Evolutionary conservation across 176 grass and related monocot genomes (phyloP).

Genomic region (Triticum timopheevii): DNA sequence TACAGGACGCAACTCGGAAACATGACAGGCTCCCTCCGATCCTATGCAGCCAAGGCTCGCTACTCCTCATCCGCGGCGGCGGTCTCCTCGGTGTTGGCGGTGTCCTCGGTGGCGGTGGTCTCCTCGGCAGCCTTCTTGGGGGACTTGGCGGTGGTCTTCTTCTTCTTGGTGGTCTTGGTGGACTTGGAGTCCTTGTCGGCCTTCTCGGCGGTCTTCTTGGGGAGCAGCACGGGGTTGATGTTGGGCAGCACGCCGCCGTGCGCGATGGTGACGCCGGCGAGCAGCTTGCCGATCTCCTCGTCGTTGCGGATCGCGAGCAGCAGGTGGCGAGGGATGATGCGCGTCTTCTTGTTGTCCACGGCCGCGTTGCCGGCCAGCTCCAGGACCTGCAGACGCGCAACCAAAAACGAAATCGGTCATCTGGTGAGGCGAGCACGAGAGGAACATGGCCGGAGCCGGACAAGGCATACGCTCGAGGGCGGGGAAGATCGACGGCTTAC

Average conservation of each 20-base stretch:
- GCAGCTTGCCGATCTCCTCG: background rate
- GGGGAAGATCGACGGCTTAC: background rate
- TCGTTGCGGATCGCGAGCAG: background rate
- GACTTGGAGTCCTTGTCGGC: background rate
- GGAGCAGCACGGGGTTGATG: background rate
- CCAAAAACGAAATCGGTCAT: background rate
- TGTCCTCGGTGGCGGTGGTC: no score
- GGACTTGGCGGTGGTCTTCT: background rate
- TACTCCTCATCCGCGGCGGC: background rate
- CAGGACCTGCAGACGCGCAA: background rate
- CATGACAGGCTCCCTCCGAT: background rate
- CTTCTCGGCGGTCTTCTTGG: background rate
- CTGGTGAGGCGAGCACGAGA: no score
- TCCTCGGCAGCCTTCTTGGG: background rate
- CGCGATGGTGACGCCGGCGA: background rate
- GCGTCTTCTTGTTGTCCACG: background rate
- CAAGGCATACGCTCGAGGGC: no score
- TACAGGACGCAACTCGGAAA: background rate
- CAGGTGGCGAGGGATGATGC: background rate
- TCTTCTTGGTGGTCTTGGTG: background rate
- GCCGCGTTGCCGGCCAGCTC: background rate
- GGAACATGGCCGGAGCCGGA: no score
- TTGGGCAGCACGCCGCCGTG: background rate
- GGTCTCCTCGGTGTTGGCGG: no score
- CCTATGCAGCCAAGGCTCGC: background rate